Evolutionary conservation across 2,329 filamentous ascomycete genomes (phyloP).

Genomic region (Paraphaeosphaeria minitans): DNA sequence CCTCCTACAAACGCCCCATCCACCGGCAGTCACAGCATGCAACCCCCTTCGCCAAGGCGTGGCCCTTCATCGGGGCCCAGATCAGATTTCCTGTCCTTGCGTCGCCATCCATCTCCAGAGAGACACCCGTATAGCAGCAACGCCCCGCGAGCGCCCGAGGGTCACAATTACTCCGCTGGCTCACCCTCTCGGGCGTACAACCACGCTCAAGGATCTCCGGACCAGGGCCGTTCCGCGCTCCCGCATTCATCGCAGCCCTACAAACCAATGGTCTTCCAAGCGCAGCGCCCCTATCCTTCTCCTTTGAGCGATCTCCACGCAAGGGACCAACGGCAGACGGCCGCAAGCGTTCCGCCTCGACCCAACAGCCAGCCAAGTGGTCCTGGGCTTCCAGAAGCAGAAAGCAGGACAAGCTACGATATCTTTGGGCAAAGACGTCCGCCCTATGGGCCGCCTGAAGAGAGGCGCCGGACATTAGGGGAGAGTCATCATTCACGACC

Average conservation of each 20-base stretch:
- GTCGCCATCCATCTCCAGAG: constrained; percentile 46
- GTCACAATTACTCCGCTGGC: constrained; percentile 31
- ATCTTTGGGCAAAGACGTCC: constrained; percentile 31
- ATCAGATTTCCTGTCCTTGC: constrained; percentile 43
- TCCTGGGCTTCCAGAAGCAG: constrained; percentile 30
- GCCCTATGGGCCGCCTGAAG: constrained; percentile 37
- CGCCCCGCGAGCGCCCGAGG: constrained; percentile 35
- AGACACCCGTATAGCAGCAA: constrained; percentile 35
- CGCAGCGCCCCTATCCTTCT: constrained; percentile 39
- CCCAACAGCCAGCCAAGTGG: constrained; percentile 49
- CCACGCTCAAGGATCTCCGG: constrained; percentile 41
- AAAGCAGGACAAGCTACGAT: constrained; percentile 31
- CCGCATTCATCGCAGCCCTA: constrained; percentile 40
- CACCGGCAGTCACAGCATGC: constrained; percentile 50
- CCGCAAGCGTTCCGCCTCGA: constrained; percentile 41
- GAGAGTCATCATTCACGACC: constrained; percentile 43
- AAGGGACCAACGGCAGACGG: constrained; percentile 30
- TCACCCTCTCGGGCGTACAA: constrained; percentile 43
- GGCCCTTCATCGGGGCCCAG: constrained; percentile 35
- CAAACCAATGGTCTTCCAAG: constrained; percentile 38
- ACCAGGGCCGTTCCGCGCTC: constrained; percentile 39
- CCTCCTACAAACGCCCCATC: constrained; percentile 48
- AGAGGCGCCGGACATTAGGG: constrained; percentile 42
- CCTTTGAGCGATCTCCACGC: constrained; percentile 34
- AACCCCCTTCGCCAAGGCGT: constrained; percentile 53